Evolutionary conservation across 495 filamentous ascomycete genomes (phyloP).

Genomic region (Aspergillus funiculosus): DNA sequence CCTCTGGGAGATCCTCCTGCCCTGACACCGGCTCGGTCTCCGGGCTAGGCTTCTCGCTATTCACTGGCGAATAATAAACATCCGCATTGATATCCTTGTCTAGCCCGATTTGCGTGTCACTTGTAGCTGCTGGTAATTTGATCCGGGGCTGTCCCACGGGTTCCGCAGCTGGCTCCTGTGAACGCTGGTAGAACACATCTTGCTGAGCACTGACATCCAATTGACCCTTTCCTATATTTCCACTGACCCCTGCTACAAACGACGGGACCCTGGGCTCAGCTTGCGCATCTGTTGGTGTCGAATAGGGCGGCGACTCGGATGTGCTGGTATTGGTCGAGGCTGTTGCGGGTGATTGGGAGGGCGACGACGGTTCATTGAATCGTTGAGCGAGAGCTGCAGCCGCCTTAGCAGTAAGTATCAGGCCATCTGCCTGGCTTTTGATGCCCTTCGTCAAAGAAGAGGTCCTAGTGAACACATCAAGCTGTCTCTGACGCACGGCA

Average conservation of each 20-base stretch:
- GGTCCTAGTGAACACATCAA: slow-evolving; percentile 70
- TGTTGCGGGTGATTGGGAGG: slow-evolving; percentile 9
- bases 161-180: slow-evolving; percentile 38
- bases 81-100: slow-evolving; percentile 51
- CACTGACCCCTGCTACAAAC: slow-evolving; percentile 26
- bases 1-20: slow-evolving; percentile 48
- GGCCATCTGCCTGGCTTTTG: slow-evolving; percentile 56
- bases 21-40: slow-evolving; percentile 3
- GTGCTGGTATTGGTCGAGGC: slow-evolving; percentile 5
- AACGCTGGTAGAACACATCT: slow-evolving; percentile 55
- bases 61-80: slow-evolving; percentile 45
- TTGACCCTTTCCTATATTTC: slow-evolving; percentile 12
- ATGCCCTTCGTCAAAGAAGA: slow-evolving; percentile 67
- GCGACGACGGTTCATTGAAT: slow-evolving; percentile 40
- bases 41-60: not conserved
- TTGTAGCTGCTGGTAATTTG: slow-evolving; percentile 53
- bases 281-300: slow-evolving; percentile 44
- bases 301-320: slow-evolving; percentile 29
- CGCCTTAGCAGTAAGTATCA: slow-evolving; percentile 59
- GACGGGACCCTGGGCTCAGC: slow-evolving; percentile 54
- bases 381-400: slow-evolving; percentile 53
- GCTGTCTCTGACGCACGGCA: slow-evolving; percentile 66
- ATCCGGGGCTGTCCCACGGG: slow-evolving; percentile 52
- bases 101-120: slow-evolving; percentile 36
- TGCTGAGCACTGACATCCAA: slow-evolving; percentile 44